Base-by-base conservation (phyloP, 768 basidiomycete genomes). In the Collybiopsis luxurians region DNA sequence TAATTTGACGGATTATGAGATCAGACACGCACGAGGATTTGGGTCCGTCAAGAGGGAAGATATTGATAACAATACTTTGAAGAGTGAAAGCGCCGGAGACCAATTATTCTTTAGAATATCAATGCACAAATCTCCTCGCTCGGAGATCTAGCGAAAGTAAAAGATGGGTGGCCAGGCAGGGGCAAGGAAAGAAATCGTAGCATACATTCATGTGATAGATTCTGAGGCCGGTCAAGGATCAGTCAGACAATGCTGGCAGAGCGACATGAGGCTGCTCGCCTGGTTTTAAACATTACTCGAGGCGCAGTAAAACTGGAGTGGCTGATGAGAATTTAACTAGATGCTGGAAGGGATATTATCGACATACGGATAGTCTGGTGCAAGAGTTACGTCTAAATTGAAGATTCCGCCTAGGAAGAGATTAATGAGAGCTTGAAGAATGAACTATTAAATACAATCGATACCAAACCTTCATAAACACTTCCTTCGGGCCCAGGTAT, bases 31-130 rank as follows among this genome's bases (percentile, higher is more conserved):
- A 93, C 92, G 81, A 1, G 95, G 95, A 74, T 98, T 98, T 0
- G 95, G 95, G 63, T 97, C 95, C 11, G 93, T 95, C 49, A 98
- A 77, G 11, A 98, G 82, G 0, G 93, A 95, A 0, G 93, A 95
- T 3, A 98, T 80, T 26, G 93, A 95, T 19, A 98, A 83, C 71
- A 98, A 87, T 65, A 96, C 90, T 76, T 98, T 97, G 79, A 91
- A 95, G 47, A 98, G 76, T 2, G 93, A 95, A 21, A 98, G 72
- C 2, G 95, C 95, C 6, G 95, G 95, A 1, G 92, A 95, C 95
- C 95, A 98, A 64, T 92, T 90, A 65, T 85, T 81, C 74, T 98
- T 97, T 57, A 98, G 81, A 50, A 96, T 92, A 72, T 97, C 90
- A 62, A 94, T 90, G 66, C 90, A 93, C 53, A 92, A 87, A 61